These are phyloP conservation scores for Trichoderma koningii DNA, from an alignment of 2,329 filamentous ascomycete genomes.

Conservation along the genomic window DNA sequence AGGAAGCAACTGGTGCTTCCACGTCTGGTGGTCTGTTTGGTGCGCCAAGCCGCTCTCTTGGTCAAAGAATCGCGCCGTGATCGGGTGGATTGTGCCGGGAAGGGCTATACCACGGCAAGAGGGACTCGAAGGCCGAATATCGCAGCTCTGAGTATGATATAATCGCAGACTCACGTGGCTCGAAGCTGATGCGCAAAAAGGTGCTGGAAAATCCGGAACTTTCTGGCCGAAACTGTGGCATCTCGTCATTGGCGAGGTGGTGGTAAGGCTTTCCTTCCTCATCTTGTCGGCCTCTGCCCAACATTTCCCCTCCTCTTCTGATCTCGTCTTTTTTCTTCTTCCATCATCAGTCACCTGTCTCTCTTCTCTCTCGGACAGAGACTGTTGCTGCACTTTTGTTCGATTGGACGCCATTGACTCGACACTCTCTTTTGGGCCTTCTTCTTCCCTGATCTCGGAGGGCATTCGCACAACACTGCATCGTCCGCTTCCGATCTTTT, in stretches of 20 bases:
- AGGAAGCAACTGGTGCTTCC: background rate
- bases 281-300: background rate
- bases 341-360: background rate
- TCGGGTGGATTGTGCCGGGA: background rate
- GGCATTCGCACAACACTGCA: background rate
- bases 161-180: background rate
- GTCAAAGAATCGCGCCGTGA: background rate
- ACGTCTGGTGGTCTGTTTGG: background rate
- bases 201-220: background rate
- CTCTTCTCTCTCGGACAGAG: background rate
- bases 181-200: background rate
- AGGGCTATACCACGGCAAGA: background rate
- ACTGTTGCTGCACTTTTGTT: background rate
- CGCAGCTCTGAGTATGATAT: too few species aligned
- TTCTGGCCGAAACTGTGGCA: background rate
- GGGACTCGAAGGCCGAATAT: background rate
- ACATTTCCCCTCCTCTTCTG: background rate
- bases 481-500: background rate
- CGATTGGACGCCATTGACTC: background rate
- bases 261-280: background rate
- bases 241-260: background rate
- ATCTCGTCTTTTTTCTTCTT: background rate
- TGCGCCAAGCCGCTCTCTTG: background rate
- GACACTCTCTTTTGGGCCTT: background rate
- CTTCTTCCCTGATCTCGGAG: background rate